Conservation (phyloP, 306 rosid species). For the Lathyrus sativus region DNA sequence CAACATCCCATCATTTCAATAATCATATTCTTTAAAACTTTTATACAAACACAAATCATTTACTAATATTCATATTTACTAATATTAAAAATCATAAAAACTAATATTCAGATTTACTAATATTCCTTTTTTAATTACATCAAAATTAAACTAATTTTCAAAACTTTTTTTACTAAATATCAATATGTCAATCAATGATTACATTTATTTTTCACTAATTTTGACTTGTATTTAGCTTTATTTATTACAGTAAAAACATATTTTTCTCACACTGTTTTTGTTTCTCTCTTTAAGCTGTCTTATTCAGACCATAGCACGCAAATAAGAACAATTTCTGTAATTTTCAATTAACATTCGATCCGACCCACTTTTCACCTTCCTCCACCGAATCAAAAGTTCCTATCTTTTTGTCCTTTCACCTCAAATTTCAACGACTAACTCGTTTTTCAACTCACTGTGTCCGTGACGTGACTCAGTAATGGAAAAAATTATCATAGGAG, state of each 20-base stretch:
- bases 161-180: too few species aligned
- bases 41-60: too few species aligned
- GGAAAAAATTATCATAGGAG: slow-evolving; percentile 71
- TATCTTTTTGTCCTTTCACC: not conserved
- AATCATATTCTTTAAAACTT: too few species aligned
- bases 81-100: too few species aligned
- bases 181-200: too few species aligned
- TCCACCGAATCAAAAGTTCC: slow-evolving; percentile 7
- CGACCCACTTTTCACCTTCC: slow-evolving; percentile 32
- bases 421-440: not conserved
- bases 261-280: not conserved
- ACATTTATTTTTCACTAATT: too few species aligned
- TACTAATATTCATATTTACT: too few species aligned
- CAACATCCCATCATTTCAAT: too few species aligned
- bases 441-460: not conserved
- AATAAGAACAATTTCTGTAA: slow-evolving; percentile 33
- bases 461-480: slow-evolving; percentile 32
- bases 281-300: not conserved
- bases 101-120: too few species aligned
- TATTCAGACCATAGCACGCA: slow-evolving; percentile 17
- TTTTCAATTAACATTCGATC: not conserved
- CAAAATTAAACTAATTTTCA: too few species aligned
- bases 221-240: too few species aligned
- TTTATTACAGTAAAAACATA: not conserved
- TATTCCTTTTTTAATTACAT: too few species aligned